phyloP scores from a whole-genome alignment of 2,329 filamentous ascomycete genomes.

The Colletotrichum karsti region DNA sequence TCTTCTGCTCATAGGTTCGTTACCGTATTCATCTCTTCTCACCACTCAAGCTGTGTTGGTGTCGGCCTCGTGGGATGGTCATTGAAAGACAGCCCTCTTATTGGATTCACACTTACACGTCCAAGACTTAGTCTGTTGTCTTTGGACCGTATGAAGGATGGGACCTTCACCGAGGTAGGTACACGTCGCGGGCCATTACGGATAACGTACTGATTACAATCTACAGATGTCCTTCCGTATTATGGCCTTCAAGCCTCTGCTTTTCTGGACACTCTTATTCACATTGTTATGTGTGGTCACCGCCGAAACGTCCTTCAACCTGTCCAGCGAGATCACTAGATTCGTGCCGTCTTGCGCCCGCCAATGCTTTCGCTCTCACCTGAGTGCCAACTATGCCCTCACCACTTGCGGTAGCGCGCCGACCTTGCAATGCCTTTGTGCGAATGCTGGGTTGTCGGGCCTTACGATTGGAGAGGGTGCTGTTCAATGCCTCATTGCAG shows the following conservation, averaged over 20 bases:
- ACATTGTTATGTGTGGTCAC: conserved; percentile 34
- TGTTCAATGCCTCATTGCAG: conserved; percentile 71
- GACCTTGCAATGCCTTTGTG: conserved; percentile 72
- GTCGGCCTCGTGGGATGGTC: neutral
- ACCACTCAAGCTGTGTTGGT: neutral
- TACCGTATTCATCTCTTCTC: neutral
- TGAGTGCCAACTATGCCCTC: conserved; percentile 65
- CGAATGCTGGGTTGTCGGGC: conserved; percentile 63
- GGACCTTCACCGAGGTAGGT: conserved; percentile 28
- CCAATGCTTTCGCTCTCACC: conserved; percentile 69
- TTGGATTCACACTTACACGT: neutral
- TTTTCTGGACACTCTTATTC: conserved; percentile 40
- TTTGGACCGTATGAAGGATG: conserved; percentile 31
- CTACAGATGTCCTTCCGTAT: conserved; percentile 51
- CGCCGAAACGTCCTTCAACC: conserved; percentile 37
- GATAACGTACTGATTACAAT: neutral
- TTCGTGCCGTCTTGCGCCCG: conserved; percentile 67
- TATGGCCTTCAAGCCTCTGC: conserved; percentile 50
- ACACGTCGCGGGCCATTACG: neutral
- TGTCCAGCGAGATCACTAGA: conserved; percentile 48
- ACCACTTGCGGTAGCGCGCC: conserved; percentile 56
- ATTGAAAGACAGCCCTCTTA: neutral
- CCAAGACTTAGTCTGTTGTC: conserved; percentile 1
- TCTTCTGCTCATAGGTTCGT: conserved; percentile 11
- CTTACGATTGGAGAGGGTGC: conserved; percentile 79